These are phyloP conservation scores for Isatis lusitanica DNA, from an alignment of 441 rosid genomes.

Conservation along the genomic window DNA sequence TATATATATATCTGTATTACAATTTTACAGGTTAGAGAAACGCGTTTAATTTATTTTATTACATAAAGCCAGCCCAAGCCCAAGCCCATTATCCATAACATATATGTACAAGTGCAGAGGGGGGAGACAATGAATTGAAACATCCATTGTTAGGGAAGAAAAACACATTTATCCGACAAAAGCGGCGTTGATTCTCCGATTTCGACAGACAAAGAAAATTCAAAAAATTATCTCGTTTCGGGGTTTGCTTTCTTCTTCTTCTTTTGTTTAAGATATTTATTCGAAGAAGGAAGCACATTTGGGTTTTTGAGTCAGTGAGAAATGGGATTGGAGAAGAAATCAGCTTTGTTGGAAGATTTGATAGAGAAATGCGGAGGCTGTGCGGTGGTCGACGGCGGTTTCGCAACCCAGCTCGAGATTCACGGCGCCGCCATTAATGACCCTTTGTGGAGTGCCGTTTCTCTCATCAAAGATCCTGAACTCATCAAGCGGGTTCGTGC, in stretches of 20 bases:
- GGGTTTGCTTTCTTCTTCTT: neutral
- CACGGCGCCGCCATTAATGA: conserved; percentile 88
- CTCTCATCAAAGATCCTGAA: conserved; percentile 67
- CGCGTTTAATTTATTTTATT: conserved; percentile 15
- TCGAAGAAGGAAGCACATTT: neutral
- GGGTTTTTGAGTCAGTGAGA: neutral
- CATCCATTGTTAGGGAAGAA: conserved; percentile 1
- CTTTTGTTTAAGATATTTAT: neutral
- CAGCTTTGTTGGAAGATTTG: conserved; percentile 59
- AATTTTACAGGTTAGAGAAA: conserved; percentile 26
- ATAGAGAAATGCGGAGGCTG: conserved; percentile 75
- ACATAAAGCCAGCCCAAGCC: conserved; percentile 23
- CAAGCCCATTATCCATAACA: conserved; percentile 32
- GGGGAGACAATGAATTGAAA: conserved; percentile 9
- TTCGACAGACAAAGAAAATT: neutral
- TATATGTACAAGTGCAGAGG: conserved; percentile 23
- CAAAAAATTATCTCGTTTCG: neutral
- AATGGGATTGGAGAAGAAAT: conserved; percentile 50
- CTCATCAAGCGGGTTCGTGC: conserved; percentile 59
- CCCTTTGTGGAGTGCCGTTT: conserved; percentile 90
- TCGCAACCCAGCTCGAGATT: conserved; percentile 84
- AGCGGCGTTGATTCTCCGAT: conserved; percentile 32
- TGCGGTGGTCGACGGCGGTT: conserved; percentile 88
- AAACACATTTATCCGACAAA: neutral
- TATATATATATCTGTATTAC: neutral